Base-by-base conservation (phyloP, 768 basidiomycete species). In the Mycena belliarum region DNA sequence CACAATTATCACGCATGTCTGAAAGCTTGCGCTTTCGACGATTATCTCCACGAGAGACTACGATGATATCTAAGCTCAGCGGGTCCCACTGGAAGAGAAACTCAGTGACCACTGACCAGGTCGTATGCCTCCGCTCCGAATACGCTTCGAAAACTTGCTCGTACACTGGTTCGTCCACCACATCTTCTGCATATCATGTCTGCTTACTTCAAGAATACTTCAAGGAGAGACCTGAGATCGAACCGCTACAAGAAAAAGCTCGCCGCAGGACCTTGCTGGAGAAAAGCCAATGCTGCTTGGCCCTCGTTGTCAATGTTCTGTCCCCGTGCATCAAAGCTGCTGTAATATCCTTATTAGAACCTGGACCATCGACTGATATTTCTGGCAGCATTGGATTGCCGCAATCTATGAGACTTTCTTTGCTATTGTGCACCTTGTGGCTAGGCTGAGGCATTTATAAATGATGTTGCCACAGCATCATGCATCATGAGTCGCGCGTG, bases 11-110 rank as follows among this genome's bases (percentile, higher is more conserved):
- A 47, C 46, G 21, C n/a, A 47, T 41, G 41, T 57, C 29, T 57
- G 55, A 15, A 57, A 29, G 7, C 41, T 48, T 24, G 55, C 55
- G 21, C 55, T 49, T 25, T 57, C 55, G 6, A 45, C 48, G n/a
- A 55, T 3, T 18, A 40, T 41, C 7, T 37, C 54, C 8, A 55
- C 37, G 33, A 44, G 3, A 23, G 24, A 38, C 54, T 54, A 35
- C 8, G 16, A 6, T 46, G 16, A 6, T 46, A 8, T 3, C 9
- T 45, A 32, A 28, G 29, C 33, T 32, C 6, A 32, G 29, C 33
- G 16, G 33, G 33, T 6, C 33, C 9, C 4, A 15, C 12, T 9
- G 25, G 15, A 16, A 20, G 23, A 33, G n/a, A n/a, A n/a, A n/a
- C n/a, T n/a, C n/a, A n/a, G n/a, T n/a, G n/a, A n/a, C n/a, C 7